Evolutionary conservation across 2,329 filamentous ascomycete species (phyloP).

Genomic region (Fusarium transvaalense): DNA sequence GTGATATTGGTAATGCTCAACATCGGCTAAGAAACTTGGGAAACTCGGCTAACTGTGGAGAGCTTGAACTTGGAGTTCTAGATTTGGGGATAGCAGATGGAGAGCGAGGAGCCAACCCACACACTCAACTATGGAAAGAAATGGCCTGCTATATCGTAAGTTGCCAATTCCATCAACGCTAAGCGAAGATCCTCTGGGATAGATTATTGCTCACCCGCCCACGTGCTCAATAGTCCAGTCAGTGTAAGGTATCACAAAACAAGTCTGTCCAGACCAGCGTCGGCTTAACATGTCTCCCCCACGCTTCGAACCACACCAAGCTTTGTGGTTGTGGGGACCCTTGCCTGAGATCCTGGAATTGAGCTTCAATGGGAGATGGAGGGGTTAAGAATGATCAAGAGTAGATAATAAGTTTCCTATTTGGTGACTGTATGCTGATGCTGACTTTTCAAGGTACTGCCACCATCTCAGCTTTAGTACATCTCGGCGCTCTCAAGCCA

Average conservation of each 20-base stretch:
- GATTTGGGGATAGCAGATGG: not conserved
- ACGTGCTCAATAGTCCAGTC: constrained; percentile 25
- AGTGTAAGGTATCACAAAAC: constrained; percentile 27
- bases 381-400: constrained; percentile 20
- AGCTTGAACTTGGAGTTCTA: constrained; percentile 30
- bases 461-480: constrained; percentile 8
- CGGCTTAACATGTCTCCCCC: constrained; percentile 26
- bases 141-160: not conserved
- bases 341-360: constrained; percentile 14
- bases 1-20: constrained; percentile 17
- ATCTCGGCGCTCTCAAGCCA: not conserved
- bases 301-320: constrained; percentile 33
- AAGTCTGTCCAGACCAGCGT: constrained; percentile 4
- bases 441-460: constrained; percentile 15
- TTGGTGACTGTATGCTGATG: constrained; percentile 22
- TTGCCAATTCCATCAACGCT: not conserved
- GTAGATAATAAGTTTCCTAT: constrained; percentile 28
- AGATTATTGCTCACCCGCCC: constrained; percentile 10
- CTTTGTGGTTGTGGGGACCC: constrained; percentile 23
- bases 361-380: constrained; percentile 24
- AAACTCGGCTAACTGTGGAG: constrained; percentile 40
- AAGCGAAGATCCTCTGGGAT: not conserved
- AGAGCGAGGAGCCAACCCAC: not conserved
- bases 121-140: no score
- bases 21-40: constrained; percentile 12